Evolutionary conservation across 1,284 basidiomycete genomes (phyloP), one percentile per base, ranked within the genome.

Genomic region (Jaminaea rosea): DNA sequence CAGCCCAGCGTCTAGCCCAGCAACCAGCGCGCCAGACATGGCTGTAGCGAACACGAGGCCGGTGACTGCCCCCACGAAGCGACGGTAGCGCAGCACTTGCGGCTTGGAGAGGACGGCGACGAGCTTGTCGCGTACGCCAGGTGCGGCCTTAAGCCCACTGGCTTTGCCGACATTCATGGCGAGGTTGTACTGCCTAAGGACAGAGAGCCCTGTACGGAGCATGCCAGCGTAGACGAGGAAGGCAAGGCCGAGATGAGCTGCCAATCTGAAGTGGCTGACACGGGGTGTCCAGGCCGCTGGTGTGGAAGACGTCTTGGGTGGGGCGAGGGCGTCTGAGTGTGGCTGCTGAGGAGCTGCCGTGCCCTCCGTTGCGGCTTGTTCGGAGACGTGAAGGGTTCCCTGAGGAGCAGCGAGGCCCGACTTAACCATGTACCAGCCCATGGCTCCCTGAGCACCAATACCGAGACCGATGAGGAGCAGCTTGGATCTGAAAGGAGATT

Each of bases 341-440:
- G n/a, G n/a, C n/a, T n/a, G n/a, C 32, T 58, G 45, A 1, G n/a
- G 32, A 8, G 19, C 19, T 13, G 34, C 42, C 5, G 27, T 53
- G 2, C 41, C 24, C 7, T 27, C 36, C 29, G 23, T 28, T 15
- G 26, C 13, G 50, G 56, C 31, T 44, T 55, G 50, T 50, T 60
- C 10, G 15, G 8, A 8, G 8, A 31, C 29, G 15, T 15, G 8
- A 5, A 42, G 23, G 19, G 39, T 42, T 17, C 39, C 39, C 27
- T 54, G 49, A 4, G 67, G 67, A 3, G 47, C 56, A 11, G 54
- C 86, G 10, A 99, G 79, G 1, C 94, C 94, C 9, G 89, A 93
- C 73, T 94, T 88, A 56, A 99, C 94, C 94, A 99, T 99, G 79
- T 94, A 94, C 94, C 94, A 99, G 26, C 94, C 94, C 19, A 99